Percentiles rank a stretch among this genome's conserved stretches.
Evolutionary conservation across 495 filamentous ascomycete genomes (phyloP).

Genomic region (Penicillium ochrochloron): DNA sequence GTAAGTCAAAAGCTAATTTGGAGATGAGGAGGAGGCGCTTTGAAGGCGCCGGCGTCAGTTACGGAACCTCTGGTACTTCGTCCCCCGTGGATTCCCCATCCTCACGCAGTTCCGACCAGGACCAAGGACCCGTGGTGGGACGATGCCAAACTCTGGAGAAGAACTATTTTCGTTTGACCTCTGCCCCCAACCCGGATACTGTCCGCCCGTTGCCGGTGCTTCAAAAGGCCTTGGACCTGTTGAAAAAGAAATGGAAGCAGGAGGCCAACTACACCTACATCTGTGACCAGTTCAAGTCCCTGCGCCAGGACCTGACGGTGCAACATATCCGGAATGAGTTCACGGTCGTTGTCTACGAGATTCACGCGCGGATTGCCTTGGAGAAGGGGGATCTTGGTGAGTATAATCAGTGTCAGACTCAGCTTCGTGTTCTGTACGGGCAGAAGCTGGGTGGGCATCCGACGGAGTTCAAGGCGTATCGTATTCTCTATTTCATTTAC

Average conservation of each 20-base stretch:
- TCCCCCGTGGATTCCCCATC: conserved; percentile 63
- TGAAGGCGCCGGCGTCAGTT: conserved; percentile 63
- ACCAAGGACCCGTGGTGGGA: conserved; percentile 82
- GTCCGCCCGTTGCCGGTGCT: conserved; percentile 87
- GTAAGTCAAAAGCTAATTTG: conserved; percentile 87
- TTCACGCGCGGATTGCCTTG: conserved; percentile 94
- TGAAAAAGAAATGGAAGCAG: conserved; percentile 93
- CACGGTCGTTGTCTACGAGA: conserved; percentile 94
- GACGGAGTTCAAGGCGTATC: conserved; percentile 98
- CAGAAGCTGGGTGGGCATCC: conserved; percentile 86
- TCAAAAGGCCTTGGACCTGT: conserved; percentile 78
- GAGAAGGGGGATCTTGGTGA: conserved; percentile 99
- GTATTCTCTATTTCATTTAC: conserved; percentile 99
- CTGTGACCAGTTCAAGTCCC: conserved; percentile 98
- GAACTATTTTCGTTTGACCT: conserved; percentile 89
- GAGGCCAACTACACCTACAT: conserved; percentile 96
- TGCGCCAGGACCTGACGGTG: conserved; percentile 97
- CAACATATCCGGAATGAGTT: conserved; percentile 96
- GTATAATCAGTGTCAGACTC: conserved; percentile 99
- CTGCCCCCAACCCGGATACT: conserved; percentile 79
- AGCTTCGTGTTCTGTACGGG: conserved; percentile 87
- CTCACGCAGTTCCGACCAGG: conserved; percentile 53
- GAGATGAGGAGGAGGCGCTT: conserved; percentile 90
- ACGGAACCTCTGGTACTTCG: conserved; percentile 46
- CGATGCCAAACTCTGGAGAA: conserved; percentile 88